Percentiles rank a stretch among this genome's conserved stretches.
Evolutionary conservation across 768 basidiomycete species (phyloP).

Genomic region (Mycena indigotica): DNA sequence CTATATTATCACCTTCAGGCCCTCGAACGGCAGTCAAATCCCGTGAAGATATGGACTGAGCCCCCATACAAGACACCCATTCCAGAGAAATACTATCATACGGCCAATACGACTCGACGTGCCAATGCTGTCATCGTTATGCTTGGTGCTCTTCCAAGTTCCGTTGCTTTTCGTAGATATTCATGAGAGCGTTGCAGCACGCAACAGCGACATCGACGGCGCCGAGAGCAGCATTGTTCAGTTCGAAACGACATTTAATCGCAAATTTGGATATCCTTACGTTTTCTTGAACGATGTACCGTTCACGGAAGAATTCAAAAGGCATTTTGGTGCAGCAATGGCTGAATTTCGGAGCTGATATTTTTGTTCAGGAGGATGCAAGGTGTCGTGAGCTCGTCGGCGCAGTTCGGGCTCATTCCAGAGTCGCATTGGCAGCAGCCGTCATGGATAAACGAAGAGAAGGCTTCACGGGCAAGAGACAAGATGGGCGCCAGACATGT

Average conservation of each 20-base stretch:
- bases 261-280: constrained; percentile 61
- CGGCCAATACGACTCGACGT: not conserved
- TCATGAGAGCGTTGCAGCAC: constrained; percentile 26
- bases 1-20: not conserved
- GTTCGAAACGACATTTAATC: constrained; percentile 63
- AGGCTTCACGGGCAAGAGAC: constrained; percentile 52
- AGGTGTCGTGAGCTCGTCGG: not conserved
- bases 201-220: constrained; percentile 48
- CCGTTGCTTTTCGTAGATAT: not conserved
- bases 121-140: not conserved
- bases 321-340: no score
- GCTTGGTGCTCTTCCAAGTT: not conserved
- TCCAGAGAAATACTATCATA: not conserved
- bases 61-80: not conserved
- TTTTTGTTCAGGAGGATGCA: not conserved
- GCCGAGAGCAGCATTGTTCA: constrained; percentile 54
- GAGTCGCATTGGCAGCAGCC: constrained; percentile 69
- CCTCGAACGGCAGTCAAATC: not conserved
- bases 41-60: not conserved
- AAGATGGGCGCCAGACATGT: constrained; percentile 51
- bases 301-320: constrained; percentile 57
- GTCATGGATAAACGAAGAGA: constrained; percentile 67
- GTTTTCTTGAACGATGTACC: constrained; percentile 65
- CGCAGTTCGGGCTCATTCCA: constrained; percentile 57
- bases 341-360: no score